Base-by-base conservation (phyloP, 2,329 filamentous ascomycete species). In the Sporothrix humicola region DNA sequence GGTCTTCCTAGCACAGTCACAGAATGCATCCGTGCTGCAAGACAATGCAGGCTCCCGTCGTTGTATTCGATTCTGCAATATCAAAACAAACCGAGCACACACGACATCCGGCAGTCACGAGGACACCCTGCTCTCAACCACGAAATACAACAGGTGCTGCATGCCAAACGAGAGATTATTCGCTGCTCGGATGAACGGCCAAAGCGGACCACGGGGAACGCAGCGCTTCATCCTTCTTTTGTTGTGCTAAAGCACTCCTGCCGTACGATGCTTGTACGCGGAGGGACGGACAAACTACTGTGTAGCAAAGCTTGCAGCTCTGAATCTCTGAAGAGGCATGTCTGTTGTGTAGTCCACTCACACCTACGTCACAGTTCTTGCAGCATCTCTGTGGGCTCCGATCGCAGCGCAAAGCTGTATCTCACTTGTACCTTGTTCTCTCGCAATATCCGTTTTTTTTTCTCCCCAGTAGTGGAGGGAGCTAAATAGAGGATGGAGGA, bases 1-100 rank as follows among this genome's bases (percentile, higher is more conserved):
- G 31, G 31, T 37, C 31, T 37, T n/a, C 26, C 56, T 8, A 17
- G 13, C 56, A 59, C 26, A 59, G 37, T 42, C 56, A 65, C 37
- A 44, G 10, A 46, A 46, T 46, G 59, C 59, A 46, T 23, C 42
- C 59, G 37, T 65, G 59, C 42, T 26, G 42, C 61, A 13, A 48
- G 20, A 48, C 61, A 7, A 31, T 37, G 68, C 52, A 58, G 50
- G 17, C 44, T 54, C 66, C 68, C 65, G 65, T 26, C 17, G 65
- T 54, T 54, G 65, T 69, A 69, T 69, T 54, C 46, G 26, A 69
- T 69, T 54, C 65, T 52, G 65, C 48, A 52, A 12, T 52, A 52
- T 52, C 10, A 20, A 31, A 54, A 48, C 42, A 48, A 48, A 48
- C 5, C 42, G 31, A 66, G 17, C 42, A 26, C 5, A 66, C 5